Conservation (phyloP, 169 alveolate species). For the Plasmodium knowlesi region DNA sequence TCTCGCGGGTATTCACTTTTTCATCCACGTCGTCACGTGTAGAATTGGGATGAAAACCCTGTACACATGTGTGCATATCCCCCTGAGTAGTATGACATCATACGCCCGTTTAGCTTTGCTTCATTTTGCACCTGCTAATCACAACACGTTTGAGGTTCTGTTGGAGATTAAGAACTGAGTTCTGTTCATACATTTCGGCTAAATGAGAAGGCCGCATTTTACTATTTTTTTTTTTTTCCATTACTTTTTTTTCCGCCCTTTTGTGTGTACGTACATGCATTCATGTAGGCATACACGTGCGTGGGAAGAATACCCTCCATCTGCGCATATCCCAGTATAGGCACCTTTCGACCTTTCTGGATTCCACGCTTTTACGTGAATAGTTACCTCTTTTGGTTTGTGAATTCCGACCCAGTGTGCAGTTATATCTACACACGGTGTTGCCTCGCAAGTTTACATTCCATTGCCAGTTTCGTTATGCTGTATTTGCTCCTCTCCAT, state of each 20-base stretch:
- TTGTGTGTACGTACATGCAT: constrained; percentile 4
- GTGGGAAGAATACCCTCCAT: background rate
- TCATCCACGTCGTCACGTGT: constrained; percentile 1
- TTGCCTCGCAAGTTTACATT: background rate
- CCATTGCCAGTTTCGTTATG: background rate
- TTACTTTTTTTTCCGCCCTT: background rate
- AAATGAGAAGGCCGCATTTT: background rate
- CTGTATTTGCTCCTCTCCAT: background rate
- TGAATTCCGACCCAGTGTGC: background rate
- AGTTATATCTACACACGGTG: background rate
- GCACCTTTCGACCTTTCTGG: background rate
- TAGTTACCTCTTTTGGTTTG: background rate
- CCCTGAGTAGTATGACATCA: background rate
- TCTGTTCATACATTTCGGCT: background rate
- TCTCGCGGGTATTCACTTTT: background rate
- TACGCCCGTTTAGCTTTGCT: background rate
- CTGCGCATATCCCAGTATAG: background rate
- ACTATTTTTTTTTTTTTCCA: background rate
- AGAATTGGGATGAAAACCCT: background rate
- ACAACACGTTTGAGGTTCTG: constrained; percentile 5
- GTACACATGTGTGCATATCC: constrained; percentile 5
- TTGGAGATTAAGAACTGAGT: constrained; percentile 36
- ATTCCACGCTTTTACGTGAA: background rate
- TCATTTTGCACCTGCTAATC: constrained; percentile 2
- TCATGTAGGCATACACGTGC: background rate